Evolutionary conservation across 1,139 yeast species (phyloP).

Genomic region (Candida smagusa): DNA sequence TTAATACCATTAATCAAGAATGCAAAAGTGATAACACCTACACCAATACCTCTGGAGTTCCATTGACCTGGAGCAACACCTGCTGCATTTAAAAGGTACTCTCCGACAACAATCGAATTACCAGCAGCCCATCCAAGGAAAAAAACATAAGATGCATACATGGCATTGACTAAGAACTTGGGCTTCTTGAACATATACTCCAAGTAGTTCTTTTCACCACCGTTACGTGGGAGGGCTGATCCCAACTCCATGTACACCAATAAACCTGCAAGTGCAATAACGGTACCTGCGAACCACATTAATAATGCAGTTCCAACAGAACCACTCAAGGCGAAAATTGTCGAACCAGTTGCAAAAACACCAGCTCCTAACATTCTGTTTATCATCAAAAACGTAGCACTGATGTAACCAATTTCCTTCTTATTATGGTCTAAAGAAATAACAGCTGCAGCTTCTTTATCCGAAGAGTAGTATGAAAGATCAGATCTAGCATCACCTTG

Average conservation of each 20-base stretch:
- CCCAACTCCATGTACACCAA: slow-evolving; percentile 83
- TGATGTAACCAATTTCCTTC: slow-evolving; percentile 60
- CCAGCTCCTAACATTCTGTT: slow-evolving; percentile 89
- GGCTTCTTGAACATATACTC: slow-evolving; percentile 72
- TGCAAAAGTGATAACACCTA: slow-evolving; percentile 71
- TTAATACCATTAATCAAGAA: slow-evolving; percentile 61
- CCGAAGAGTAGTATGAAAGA: slow-evolving; percentile 18
- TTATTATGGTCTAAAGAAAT: slow-evolving; percentile 50
- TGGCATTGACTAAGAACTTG: slow-evolving; percentile 63
- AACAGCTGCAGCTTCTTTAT: slow-evolving; percentile 27
- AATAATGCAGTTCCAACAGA: slow-evolving; percentile 72
- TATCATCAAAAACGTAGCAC: slow-evolving; percentile 67
- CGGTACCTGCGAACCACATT: slow-evolving; percentile 75
- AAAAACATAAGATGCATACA: slow-evolving; percentile 74
- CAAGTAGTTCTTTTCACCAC: slow-evolving; percentile 84
- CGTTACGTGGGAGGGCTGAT: slow-evolving; percentile 77
- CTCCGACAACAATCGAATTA: slow-evolving; percentile 53
- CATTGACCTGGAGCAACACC: slow-evolving; percentile 65
- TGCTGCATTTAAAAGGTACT: slow-evolving; percentile 62
- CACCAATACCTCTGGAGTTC: slow-evolving; percentile 74
- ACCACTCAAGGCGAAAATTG: slow-evolving; percentile 65
- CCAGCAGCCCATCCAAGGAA: slow-evolving; percentile 87
- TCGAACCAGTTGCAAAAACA: slow-evolving; percentile 81
- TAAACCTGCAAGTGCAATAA: slow-evolving; percentile 71
- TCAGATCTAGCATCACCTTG: slow-evolving; percentile 10